Evolutionary conservation across 2,329 filamentous ascomycete species (phyloP), one percentile per base, ranked within the genome.

Genomic region (Aureobasidium sp.): DNA sequence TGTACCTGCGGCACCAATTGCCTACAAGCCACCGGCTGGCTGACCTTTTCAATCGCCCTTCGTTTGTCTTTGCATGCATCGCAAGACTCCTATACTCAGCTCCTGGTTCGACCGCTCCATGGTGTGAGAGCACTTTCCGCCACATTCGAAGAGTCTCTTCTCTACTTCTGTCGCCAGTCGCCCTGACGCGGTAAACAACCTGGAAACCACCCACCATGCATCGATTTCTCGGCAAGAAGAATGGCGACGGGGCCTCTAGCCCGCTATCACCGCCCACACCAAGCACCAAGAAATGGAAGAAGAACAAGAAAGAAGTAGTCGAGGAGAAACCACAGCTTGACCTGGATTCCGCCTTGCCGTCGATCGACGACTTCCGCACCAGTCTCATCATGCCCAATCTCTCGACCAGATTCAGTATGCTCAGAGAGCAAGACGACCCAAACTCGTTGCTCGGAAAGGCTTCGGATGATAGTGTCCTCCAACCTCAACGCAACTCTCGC

Each of bases 371-470:
- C 71, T 97, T 99, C 75, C 86, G 94, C 62, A 99, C 94, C 3
- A 97, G 94, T 79, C 78, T 99, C 63, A 81, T 99, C 65, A 96
- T 99, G 93, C 92, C 91, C 0, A 93, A 92, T 45, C 82, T 99
- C 5, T 97, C 93, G 0, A 91, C 92, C 14, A 87, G 94, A 7
- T 99, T 99, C 74, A 97, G 93, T 68, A 97, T 97, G 93, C 79
- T 97, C 36, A 82, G 91, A 69, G 93, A 97, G 74, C 93, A 97
- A 73, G 92, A 97, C 72, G 91, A 97, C 70, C 93, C 93, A 1
- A 87, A 80, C 65, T 93, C 91, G 1, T 89, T 91, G 73, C 82
- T 97, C 36, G 93, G 93, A 63, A 97, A 97, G 75, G 93, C 93
- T 17, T 94, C 89, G 74, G 93, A 97, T 71, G 93, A 97, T 74